These are phyloP conservation scores for Exobasidium rhododendri DNA, from an alignment of 1,284 basidiomycete genomes.

Conservation along the genomic window DNA sequence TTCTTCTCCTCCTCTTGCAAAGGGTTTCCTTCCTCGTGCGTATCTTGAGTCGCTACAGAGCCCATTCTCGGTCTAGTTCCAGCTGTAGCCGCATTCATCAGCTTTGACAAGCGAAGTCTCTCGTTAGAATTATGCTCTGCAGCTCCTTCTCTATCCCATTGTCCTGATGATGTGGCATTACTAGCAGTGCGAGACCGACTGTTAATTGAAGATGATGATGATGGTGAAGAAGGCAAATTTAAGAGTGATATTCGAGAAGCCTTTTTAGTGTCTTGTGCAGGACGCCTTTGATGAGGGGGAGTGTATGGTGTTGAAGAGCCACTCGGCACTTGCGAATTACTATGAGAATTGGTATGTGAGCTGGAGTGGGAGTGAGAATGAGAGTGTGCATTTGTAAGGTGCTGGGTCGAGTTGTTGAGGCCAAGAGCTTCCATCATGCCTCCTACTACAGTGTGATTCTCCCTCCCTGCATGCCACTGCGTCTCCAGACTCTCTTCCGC, in stretches of 20 bases:
- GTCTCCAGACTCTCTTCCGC: constrained; percentile 6
- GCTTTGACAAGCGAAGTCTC: background rate
- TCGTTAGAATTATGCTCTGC: background rate
- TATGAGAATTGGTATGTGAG: background rate
- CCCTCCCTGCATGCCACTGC: constrained; percentile 11
- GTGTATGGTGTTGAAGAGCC: background rate
- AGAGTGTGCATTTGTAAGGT: background rate
- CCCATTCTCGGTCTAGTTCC: background rate
- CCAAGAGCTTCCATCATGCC: constrained; percentile 8
- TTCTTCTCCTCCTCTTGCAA: background rate
- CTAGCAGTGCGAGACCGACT: background rate
- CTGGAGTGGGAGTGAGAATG: background rate
- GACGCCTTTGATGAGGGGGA: background rate
- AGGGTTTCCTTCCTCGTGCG: background rate
- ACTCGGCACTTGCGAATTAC: no score
- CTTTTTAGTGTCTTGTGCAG: background rate
- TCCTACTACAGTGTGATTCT: constrained; percentile 3
- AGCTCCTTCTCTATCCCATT: background rate
- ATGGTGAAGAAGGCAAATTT: background rate
- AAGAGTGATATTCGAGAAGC: background rate
- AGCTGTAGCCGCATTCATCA: background rate
- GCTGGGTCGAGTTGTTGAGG: background rate
- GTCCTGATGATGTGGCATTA: background rate
- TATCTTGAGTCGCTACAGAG: background rate
- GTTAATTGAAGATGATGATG: background rate